A percentile compares a stretch with the other conserved stretches of the same genome.
Evolutionary conservation across 495 filamentous ascomycete genomes (phyloP).

Genomic region (Apodospora peruviana): DNA sequence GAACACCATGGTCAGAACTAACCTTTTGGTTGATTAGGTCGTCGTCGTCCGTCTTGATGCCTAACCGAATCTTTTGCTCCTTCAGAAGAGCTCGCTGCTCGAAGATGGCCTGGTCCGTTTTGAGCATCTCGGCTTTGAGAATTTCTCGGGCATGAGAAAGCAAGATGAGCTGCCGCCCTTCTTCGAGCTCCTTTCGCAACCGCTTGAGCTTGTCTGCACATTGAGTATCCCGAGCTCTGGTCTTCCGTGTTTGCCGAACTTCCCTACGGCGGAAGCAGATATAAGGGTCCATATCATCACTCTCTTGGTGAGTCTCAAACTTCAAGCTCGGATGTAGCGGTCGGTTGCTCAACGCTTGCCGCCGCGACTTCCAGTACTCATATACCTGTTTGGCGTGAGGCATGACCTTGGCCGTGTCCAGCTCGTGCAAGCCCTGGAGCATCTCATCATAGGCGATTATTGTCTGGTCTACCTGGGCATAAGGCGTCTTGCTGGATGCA

Average conservation of each 20-base stretch:
- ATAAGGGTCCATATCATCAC: conserved; percentile 92
- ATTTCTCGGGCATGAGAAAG: conserved; percentile 74
- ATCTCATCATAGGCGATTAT: conserved; percentile 76
- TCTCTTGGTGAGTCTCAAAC: conserved; percentile 88
- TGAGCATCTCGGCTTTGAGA: conserved; percentile 69
- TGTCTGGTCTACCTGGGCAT: conserved; percentile 79
- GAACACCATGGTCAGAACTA: conserved; percentile 21
- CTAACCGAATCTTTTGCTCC: conserved; percentile 78
- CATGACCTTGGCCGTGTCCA: conserved; percentile 57
- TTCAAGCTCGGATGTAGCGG: conserved; percentile 72
- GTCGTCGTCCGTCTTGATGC: conserved; percentile 89
- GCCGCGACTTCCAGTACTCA: conserved; percentile 78
- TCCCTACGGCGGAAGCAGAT: conserved; percentile 97
- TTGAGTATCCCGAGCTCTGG: conserved; percentile 86
- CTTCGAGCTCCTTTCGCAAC: conserved; percentile 86
- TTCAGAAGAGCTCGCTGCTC: conserved; percentile 72
- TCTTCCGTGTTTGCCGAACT: conserved; percentile 90
- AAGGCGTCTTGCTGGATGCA: conserved; percentile 73
- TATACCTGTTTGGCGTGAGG: conserved; percentile 81
- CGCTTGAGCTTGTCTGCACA: conserved; percentile 91
- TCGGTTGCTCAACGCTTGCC: conserved; percentile 58
- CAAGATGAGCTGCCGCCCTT: conserved; percentile 72
- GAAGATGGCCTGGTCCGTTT: conserved; percentile 69
- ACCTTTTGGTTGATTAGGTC: conserved; percentile 94
- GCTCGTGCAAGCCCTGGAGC: conserved; percentile 67